Evolutionary conservation across 495 filamentous ascomycete species (phyloP), one percentile per base, ranked within the genome.

Genomic region (Aspergillus nanangensis): DNA sequence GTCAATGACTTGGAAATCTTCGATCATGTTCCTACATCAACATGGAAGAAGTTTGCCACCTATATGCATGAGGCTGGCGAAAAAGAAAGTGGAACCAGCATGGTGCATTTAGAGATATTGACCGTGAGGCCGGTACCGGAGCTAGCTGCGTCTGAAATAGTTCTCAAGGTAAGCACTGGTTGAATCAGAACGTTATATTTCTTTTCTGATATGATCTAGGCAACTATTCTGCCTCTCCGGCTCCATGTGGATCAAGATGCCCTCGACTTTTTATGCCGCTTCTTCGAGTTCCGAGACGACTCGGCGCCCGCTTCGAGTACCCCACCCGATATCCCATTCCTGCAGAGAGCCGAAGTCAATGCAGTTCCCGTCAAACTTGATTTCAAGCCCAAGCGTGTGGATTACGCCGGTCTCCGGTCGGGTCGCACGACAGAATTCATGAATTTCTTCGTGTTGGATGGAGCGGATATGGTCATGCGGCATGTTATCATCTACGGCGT

Each of bases 371-470:
- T 99, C 40, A 87, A 81, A 50, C 77, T 97, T 4, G 93, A 99
- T 63, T 99, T 97, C 71, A 99, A 99, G 64, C 94, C 94, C 5
- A 96, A 97, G 65, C 80, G 89, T 10, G 87, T 99, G 19, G 90
- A 99, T 65, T 99, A 97, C 57, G 86, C 82, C 0, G 89, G 91
- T 8, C 78, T 99, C 5, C 84, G 90, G n/a, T 96, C 94, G 4
- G 94, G 94, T n/a, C 90, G 88, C 47, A 99, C 94, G 2, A 95
- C 88, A 1, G 94, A 99, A 62, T 93, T 99, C 60, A 97, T 97
- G 94, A 97, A 99, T 66, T 95, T 99, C 62, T 78, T 96, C 52
- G 87, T 93, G 33, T 80, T 99, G 10, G 92, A 99, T 47, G 81
- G 86, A 43, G 79, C 91, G 2, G 83, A 93, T 47, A 85, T 99